Base-by-base conservation (phyloP, 768 basidiomycete species). In the Boletus edulis region DNA sequence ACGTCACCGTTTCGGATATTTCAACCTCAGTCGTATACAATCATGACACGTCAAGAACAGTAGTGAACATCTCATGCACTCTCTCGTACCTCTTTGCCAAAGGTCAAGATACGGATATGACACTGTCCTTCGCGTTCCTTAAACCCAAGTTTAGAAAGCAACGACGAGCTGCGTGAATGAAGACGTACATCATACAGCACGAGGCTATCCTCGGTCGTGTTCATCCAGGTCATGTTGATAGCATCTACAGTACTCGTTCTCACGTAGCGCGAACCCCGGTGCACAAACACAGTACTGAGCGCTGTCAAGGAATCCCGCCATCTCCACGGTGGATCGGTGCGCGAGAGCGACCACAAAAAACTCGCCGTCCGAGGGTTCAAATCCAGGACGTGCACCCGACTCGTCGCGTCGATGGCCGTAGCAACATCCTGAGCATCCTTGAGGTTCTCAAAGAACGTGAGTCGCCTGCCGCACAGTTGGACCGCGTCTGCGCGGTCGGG, bases 191-290 rank as follows among this genome's bases (percentile, higher is more conserved):
- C 66, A 56, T 84, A 75, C 49, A 86, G 63, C 50, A 84, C 69
- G 18, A 85, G 75, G 52, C 84, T 83, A 57, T 86, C 84, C 64
- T 85, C 84, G 12, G 81, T 85, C 39, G 78, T 76, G 39, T 76
- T 72, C 52, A 84, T 70, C 65, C 76, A 78, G 35, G 82, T 78
- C 50, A 85, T 75, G 35, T 67, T 70, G 46, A 76, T 69, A 10
- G 75, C 71, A 54, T 78, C 74, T 3, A 79, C 76, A 15, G 78
- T 80, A 50, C 73, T 72, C 14, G 69, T 72, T 46, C 67, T 59
- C 3, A 71, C 62, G 47, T 66, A 71, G 34, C 51, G 60, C 15
- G 62, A 51, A 31, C 58, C 63, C n/a, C 69, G 59, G 52, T 63
- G 61, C 44, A 29, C 50, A 49, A 72, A 65, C 32, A 71, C 51